Conservation (phyloP, 129 eudicot genomes). For the Arctium lappa region DNA sequence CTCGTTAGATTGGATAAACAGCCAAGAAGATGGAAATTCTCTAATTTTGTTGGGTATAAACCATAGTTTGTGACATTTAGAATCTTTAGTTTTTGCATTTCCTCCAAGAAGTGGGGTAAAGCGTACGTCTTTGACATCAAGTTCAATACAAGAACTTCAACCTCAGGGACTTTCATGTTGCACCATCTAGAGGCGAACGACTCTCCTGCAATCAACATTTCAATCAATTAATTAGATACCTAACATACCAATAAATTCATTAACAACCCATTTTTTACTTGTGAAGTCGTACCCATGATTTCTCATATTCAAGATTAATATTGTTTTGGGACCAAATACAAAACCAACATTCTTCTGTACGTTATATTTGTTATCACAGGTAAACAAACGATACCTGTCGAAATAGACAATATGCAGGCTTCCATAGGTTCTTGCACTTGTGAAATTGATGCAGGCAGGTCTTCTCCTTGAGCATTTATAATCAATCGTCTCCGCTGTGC, state of each 20-base stretch:
- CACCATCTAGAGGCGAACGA: constrained; percentile 39
- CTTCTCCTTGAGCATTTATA: constrained; percentile 26
- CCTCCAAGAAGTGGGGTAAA: constrained; percentile 37
- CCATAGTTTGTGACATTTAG: constrained; percentile 50
- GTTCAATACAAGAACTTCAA: constrained; percentile 47
- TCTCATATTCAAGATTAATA: not conserved
- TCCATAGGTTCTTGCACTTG: constrained; percentile 18
- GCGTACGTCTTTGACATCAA: constrained; percentile 29
- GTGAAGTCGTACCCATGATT: not conserved
- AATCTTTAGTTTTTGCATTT: constrained; percentile 38
- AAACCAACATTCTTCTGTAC: not conserved
- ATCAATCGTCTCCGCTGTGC: constrained; percentile 32
- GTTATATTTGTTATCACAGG: not conserved
- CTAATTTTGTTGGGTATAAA: constrained; percentile 21
- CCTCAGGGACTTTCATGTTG: constrained; percentile 25
- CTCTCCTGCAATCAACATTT: constrained; percentile 31
- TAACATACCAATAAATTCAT: not conserved
- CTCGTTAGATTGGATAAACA: constrained; percentile 29
- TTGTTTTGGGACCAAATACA: not conserved
- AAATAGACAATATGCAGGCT: constrained; percentile 42
- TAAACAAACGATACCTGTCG: constrained; percentile 35
- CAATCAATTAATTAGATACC: not conserved
- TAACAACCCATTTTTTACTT: not conserved
- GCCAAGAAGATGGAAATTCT: constrained; percentile 18
- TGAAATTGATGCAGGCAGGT: constrained; percentile 1